Percentiles rank a stretch among this genome's conserved stretches.
phyloP scores from a whole-genome alignment of 108 stramenopile genomes.

The Nannochloropsis salina region DNA sequence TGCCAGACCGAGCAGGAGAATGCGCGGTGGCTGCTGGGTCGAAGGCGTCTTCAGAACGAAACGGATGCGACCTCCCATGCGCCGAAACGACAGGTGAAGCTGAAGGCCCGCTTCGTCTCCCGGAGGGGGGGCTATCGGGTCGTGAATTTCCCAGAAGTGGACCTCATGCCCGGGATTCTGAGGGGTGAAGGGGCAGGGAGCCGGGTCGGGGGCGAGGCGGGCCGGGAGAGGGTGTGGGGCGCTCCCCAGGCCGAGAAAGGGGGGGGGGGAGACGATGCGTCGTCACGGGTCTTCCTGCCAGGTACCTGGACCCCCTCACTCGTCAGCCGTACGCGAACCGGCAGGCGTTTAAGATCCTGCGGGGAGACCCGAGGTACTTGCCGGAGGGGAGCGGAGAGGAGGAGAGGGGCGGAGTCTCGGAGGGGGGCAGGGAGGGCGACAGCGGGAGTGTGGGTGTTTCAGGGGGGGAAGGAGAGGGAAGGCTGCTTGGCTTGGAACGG shows the following conservation, averaged over 20 bases:
- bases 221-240: background rate
- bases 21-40: background rate
- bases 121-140: background rate
- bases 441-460: background rate
- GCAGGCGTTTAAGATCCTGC: background rate
- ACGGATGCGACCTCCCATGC: background rate
- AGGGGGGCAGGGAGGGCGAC: background rate
- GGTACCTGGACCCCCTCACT: constrained; percentile 20
- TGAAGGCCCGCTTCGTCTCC: background rate
- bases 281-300: constrained; percentile 8
- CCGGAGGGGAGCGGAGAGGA: background rate
- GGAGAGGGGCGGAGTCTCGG: background rate
- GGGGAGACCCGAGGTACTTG: background rate
- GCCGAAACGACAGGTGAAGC: background rate
- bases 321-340: background rate
- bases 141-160: background rate
- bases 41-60: background rate
- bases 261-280: background rate
- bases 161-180: background rate
- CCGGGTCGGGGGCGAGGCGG: background rate
- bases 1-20: constrained; percentile 9
- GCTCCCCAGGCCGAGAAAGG: background rate
- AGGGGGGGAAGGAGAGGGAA: background rate
- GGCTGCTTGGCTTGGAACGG: background rate
- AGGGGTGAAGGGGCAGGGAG: background rate